phyloP scores from a whole-genome alignment of 129 eudicot species.

The Tanacetum coccineum region DNA sequence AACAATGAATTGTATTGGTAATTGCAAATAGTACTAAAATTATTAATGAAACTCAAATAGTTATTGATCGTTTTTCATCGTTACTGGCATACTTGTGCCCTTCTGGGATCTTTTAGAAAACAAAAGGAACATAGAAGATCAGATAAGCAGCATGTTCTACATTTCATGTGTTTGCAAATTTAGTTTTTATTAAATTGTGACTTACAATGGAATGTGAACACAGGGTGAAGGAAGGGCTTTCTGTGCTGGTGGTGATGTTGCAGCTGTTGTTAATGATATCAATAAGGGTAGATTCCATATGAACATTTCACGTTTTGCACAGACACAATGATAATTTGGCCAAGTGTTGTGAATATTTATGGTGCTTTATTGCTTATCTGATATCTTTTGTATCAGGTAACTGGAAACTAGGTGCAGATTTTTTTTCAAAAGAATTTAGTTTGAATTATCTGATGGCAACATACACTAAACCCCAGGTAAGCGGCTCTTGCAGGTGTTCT shows the following conservation, averaged over 20 bases:
- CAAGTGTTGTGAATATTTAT: not conserved
- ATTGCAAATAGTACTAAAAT: not conserved
- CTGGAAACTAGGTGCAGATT: slow-evolving; percentile 72
- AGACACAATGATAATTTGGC: not conserved
- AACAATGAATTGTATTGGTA: not conserved
- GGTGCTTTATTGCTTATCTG: slow-evolving; percentile 9
- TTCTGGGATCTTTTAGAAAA: not conserved
- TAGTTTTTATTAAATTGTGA: not conserved
- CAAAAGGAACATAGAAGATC: too few relatives aligned
- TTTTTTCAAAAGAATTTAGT: slow-evolving; percentile 61
- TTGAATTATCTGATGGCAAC: slow-evolving; percentile 82
- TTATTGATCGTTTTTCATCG: not conserved
- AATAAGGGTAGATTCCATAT: slow-evolving; percentile 33
- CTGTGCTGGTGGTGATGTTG: slow-evolving; percentile 99
- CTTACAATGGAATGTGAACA: slow-evolving; percentile 7
- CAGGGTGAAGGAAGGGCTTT: slow-evolving; percentile 95
- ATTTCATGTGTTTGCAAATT: too few relatives aligned
- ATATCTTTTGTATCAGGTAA: slow-evolving; percentile 38
- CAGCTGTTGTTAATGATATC: slow-evolving; percentile 65
- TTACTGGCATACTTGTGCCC: not conserved
- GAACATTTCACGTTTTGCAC: not conserved
- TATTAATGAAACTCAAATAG: not conserved
- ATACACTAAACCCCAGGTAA: slow-evolving; percentile 80
- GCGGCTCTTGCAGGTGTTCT: not conserved
- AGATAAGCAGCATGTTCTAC: too few relatives aligned